Conservation (phyloP, 805 yeast species). For the Myxozyma udenii region DNA sequence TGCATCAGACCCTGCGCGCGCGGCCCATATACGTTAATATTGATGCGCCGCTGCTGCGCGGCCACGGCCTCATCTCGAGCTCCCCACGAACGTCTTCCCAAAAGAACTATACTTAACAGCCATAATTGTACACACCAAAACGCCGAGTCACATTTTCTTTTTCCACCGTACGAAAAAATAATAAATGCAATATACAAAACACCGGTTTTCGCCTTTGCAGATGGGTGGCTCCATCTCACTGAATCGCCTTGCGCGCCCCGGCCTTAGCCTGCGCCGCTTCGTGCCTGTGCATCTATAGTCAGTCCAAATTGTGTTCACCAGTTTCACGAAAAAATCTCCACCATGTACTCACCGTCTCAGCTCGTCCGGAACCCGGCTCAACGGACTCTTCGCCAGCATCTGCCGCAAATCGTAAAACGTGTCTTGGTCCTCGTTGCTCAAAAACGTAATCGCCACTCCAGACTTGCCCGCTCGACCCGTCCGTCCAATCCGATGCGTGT, state of each 20-base stretch:
- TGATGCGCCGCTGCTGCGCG: slow-evolving; percentile 1
- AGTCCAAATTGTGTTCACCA: neutral
- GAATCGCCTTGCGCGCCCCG: slow-evolving; percentile 12
- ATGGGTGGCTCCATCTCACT: slow-evolving; percentile 1
- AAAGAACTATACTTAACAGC: too few species aligned
- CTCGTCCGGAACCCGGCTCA: slow-evolving; percentile 45
- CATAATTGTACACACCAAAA: too few species aligned
- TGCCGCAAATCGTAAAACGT: slow-evolving; percentile 51
- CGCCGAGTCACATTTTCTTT: too few species aligned
- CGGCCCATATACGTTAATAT: neutral
- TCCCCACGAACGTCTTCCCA: neutral
- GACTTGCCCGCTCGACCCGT: slow-evolving; percentile 90
- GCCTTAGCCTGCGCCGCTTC: slow-evolving; percentile 18
- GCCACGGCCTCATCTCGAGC: neutral
- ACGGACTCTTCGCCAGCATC: slow-evolving; percentile 46
- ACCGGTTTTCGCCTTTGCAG: neutral
- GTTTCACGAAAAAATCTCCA: neutral
- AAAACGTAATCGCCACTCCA: slow-evolving; percentile 74
- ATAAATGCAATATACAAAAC: neutral
- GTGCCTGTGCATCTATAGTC: slow-evolving; percentile 5
- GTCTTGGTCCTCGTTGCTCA: slow-evolving; percentile 55
- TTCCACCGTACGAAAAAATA: too few species aligned
- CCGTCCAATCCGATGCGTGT: slow-evolving; percentile 90
- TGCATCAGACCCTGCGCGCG: slow-evolving; percentile 28
- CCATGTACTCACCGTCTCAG: slow-evolving; percentile 30